Base-by-base conservation (phyloP, 257 asterid species). In the Ajuga chamaepitys region DNA sequence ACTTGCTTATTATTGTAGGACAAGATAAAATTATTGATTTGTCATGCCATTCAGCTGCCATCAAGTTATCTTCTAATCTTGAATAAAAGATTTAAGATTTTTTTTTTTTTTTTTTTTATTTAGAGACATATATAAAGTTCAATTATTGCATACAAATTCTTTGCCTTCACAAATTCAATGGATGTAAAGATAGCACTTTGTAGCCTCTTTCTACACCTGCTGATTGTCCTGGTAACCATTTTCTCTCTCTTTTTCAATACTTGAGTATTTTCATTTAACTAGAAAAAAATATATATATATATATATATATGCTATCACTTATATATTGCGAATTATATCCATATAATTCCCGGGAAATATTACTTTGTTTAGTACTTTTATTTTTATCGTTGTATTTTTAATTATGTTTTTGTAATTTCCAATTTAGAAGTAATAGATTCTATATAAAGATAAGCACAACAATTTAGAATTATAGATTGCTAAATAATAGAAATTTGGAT, bases 141-240 rank as follows among this genome's bases (percentile, higher is more conserved):
- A 68, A 63, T 58, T 64, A 52, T 58, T 64, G 67, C 63, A 37
- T 11, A 38, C 7, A 8, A 5, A 30, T 8, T 30, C 37, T 30
- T 30, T n/a, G n/a, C n/a, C 40, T 35, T 6, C 2, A 30, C 7
- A 30, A 30, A 30, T 30, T 30, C 56, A 54, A 80, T 81, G 84
- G 83, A 57, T 42, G 48, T 46, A 28, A 81, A 61, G 72, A 78
- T 85, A 22, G 69, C 66, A 37, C 67, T 68, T 24, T 35, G 41
- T 42, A 32, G 58, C 50, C 60, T 75, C 72, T 62, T 75, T 52
- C 71, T 80, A 3, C 75, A 61, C 65, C 80, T 75, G 17, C 78
- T 85, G 50, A 56, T 77, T 72, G 62, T 76, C 41, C 81, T 68
- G 81, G 86, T 82, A 80, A 75, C 56, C 17, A 9, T 51, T 4